phyloP scores from a whole-genome alignment of 1,284 basidiomycete species.

The Tausonia pullulans region DNA sequence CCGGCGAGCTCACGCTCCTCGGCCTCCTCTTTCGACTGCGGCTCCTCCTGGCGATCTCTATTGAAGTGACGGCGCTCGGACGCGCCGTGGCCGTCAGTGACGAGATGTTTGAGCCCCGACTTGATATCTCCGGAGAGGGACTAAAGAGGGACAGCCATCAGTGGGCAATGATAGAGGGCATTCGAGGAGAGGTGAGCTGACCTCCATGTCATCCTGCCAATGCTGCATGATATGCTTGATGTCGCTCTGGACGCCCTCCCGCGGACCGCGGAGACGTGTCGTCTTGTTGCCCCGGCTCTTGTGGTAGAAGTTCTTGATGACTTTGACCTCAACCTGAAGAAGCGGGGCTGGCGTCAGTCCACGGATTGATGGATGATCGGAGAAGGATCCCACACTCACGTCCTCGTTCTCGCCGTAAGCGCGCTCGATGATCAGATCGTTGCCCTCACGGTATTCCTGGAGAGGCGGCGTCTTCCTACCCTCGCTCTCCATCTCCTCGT shows the following conservation, averaged over 20 bases:
- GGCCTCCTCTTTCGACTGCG: background rate
- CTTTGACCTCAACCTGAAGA: slow-evolving; percentile 49
- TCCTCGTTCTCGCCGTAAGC: slow-evolving; percentile 49
- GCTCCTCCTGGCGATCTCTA: background rate
- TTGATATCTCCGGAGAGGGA: background rate
- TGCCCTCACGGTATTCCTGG: slow-evolving; percentile 58
- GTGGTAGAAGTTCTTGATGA: slow-evolving; percentile 40
- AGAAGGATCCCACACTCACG: slow-evolving; percentile 36
- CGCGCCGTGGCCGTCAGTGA: background rate
- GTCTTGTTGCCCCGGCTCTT: background rate
- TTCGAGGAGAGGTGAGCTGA: too few relatives aligned
- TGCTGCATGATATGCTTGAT: background rate
- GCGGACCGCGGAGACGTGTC: slow-evolving; percentile 8
- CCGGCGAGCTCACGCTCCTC: background rate
- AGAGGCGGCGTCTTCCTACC: slow-evolving; percentile 28
- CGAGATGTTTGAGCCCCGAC: background rate
- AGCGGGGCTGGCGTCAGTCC: background rate
- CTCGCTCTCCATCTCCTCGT: slow-evolving; percentile 22
- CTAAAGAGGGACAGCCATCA: too few relatives aligned
- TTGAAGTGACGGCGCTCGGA: background rate
- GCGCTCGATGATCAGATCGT: slow-evolving; percentile 54
- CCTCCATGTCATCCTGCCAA: slow-evolving; percentile 14
- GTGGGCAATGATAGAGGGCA: too few relatives aligned
- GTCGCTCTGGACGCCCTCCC: slow-evolving; percentile 5
- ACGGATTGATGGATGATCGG: too few relatives aligned